These are phyloP conservation scores for Globisporangium carolinianum DNA, from an alignment of 352 stramenopile genomes.

Conservation along the genomic window DNA sequence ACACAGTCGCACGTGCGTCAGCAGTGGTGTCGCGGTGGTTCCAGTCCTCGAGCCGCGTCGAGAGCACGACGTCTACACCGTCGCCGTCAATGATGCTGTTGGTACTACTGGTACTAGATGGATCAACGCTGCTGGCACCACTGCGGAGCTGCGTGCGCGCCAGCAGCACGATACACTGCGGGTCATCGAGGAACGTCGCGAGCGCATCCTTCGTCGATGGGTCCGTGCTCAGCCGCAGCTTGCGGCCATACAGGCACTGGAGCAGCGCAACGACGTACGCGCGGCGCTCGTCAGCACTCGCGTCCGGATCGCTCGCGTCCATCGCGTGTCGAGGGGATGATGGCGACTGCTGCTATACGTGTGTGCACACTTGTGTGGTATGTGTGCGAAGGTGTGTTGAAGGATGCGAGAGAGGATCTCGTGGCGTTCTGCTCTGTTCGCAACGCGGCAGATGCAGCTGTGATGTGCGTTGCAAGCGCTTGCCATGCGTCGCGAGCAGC, in stretches of 20 bases:
- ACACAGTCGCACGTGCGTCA: conserved; percentile 27
- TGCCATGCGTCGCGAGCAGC: neutral
- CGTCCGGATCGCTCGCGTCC: conserved; percentile 28
- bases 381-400: too few species aligned
- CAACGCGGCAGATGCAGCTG: neutral
- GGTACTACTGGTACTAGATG: conserved; percentile 14
- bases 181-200: conserved; percentile 63
- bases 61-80: conserved; percentile 12
- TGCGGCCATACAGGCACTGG: conserved; percentile 48
- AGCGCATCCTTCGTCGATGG: conserved; percentile 46
- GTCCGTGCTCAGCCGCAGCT: conserved; percentile 25
- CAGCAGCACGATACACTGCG: conserved; percentile 50
- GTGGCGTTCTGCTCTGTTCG: neutral
- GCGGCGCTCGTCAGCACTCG: conserved; percentile 34
- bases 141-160: conserved; percentile 20
- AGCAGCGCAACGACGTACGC: conserved; percentile 58
- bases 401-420: neutral
- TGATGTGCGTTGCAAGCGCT: neutral
- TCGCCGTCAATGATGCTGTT: neutral
- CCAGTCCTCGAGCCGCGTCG: conserved; percentile 23
- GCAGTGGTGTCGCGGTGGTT: neutral
- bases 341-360: neutral
- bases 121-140: neutral
- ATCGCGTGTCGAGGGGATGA: conserved; percentile 1
- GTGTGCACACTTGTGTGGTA: neutral